Evolutionary conservation across 2,329 filamentous ascomycete species (phyloP), one percentile per base, ranked within the genome.

Genomic region (Aspergillus sclerotialis): DNA sequence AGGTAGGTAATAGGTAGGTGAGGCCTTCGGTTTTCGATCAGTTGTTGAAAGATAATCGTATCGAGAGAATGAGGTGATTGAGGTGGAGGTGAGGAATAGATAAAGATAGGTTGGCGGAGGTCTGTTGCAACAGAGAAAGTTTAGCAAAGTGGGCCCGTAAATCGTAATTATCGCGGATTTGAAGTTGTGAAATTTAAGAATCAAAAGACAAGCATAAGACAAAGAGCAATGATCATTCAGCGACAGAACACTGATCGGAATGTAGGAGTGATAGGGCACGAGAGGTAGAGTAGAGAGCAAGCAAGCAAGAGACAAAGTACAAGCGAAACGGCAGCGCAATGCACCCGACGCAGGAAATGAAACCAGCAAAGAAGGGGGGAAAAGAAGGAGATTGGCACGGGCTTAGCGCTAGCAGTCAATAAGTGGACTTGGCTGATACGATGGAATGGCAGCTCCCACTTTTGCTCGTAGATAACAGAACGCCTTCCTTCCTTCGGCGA

Each of bases 1-100:
- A 21, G 32, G 19, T 33, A 34, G 37, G 12, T 27, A 3, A 30
- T 24, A 28, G 17, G 27, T 13, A 37, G 15, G 39, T 25, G 36
- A 23, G 33, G 31, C 16, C 16, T 31, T 30, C 36, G 6, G 14
- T 17, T 30, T 37, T 25, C 14, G 23, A 25, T 28, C n/a, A n/a
- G n/a, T n/a, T n/a, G n/a, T n/a, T n/a, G n/a, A n/a, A n/a, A n/a
- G n/a, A n/a, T n/a, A n/a, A n/a, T n/a, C n/a, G n/a, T n/a, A n/a
- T n/a, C n/a, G n/a, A n/a, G n/a, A n/a, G n/a, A n/a, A n/a, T n/a
- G n/a, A n/a, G n/a, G n/a, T n/a, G n/a, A n/a, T n/a, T n/a, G n/a
- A 9, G 23, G 3, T 24, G 23, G 4, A 24, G n/a, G 23, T 24
- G n/a, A 8, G 23, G n/a, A 24, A 4, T 8, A 24, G n/a, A 24